Conservation (phyloP, 257 asterid species). For the Solanum ossicruentum region DNA sequence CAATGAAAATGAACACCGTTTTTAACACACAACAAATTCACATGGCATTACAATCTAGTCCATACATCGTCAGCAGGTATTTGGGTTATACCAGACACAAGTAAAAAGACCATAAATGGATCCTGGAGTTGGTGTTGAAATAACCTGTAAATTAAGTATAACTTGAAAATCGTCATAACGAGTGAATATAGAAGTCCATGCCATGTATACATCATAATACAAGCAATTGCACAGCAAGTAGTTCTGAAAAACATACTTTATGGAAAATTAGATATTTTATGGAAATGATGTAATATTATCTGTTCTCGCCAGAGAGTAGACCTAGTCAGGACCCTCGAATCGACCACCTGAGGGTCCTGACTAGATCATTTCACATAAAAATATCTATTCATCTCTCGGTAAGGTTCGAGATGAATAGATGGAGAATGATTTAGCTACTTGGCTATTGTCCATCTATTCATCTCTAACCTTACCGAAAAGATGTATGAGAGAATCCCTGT, state of each 20-base stretch:
- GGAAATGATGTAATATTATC: background rate
- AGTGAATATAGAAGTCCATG: no score
- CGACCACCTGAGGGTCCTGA: background rate
- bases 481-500: conserved; percentile 54
- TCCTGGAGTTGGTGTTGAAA: conserved; percentile 28
- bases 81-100: background rate
- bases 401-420: no score
- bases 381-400: no score
- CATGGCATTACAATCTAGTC: background rate
- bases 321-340: background rate
- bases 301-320: background rate
- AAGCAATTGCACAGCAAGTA: no score
- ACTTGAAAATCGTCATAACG: background rate
- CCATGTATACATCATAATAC: no score
- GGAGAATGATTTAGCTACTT: conserved; percentile 18
- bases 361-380: no score
- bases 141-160: conserved; percentile 41
- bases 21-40: background rate
- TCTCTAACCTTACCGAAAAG: conserved; percentile 86
- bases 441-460: conserved; percentile 69
- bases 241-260: background rate
- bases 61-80: background rate
- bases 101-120: background rate
- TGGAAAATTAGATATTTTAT: background rate
- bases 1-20: background rate